These are phyloP conservation scores for Sporothrix pseudoabietina DNA, from an alignment of 2,329 filamentous ascomycete species.

Conservation along the genomic window DNA sequence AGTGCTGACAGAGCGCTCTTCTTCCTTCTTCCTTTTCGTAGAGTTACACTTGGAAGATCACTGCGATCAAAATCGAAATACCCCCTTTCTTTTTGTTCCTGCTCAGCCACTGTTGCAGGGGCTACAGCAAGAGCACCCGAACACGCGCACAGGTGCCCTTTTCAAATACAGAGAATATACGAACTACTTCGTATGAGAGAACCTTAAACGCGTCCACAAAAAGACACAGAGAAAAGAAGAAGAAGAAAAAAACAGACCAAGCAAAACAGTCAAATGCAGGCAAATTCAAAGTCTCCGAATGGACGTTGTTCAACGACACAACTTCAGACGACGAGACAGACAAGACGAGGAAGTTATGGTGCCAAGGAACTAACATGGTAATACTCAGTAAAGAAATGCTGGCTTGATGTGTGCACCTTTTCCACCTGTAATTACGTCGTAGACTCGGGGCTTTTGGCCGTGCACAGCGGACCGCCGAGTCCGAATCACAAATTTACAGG, in stretches of 20 bases:
- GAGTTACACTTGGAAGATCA: not conserved
- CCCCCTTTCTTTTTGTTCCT: not conserved
- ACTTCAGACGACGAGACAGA: slow-evolving; percentile 1
- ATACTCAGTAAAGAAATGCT: not conserved
- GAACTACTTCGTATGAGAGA: not conserved
- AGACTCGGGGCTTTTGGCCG: not conserved
- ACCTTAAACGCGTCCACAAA: not conserved
- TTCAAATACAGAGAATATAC: not conserved
- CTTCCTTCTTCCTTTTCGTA: not conserved
- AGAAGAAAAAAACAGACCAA: not conserved
- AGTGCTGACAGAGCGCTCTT: not conserved
- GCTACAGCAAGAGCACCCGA: not conserved
- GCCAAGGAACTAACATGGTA: not conserved
- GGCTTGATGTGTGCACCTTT: not conserved
- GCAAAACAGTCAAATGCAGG: not conserved
- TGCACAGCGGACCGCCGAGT: not conserved
- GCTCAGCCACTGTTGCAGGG: not conserved
- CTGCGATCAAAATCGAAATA: not conserved
- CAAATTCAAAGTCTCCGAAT: not conserved
- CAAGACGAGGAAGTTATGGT: not conserved
- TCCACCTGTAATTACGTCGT: too few species aligned
- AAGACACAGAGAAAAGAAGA: not conserved
- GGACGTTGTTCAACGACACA: not conserved
- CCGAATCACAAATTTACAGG: not conserved
- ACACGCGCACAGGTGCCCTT: not conserved